These are phyloP conservation scores for Heracleum sosnowskyi DNA, from an alignment of 129 eudicot species.

Conservation along the genomic window DNA sequence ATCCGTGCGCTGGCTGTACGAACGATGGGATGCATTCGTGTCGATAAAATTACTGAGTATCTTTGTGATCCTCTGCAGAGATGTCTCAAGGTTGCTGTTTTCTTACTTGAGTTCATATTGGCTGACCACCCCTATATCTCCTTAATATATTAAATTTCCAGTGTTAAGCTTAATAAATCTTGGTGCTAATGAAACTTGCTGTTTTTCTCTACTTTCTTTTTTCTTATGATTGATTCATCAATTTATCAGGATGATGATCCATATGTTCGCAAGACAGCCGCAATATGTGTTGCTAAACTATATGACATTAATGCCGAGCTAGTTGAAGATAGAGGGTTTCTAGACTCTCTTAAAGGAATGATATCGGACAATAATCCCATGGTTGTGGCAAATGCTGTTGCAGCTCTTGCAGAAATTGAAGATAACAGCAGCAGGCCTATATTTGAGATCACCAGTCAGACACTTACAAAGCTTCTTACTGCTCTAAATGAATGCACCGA, in stretches of 20 bases:
- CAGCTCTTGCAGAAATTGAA: constrained; percentile 97
- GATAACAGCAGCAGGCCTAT: constrained; percentile 76
- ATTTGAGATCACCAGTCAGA: constrained; percentile 78
- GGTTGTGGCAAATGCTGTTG: constrained; percentile 99
- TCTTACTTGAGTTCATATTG: background rate
- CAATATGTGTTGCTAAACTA: constrained; percentile 97
- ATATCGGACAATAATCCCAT: constrained; percentile 98
- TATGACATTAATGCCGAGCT: constrained; percentile 97
- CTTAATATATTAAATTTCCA: background rate
- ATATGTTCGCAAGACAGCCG: constrained; percentile 99
- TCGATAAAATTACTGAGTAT: constrained; percentile 95
- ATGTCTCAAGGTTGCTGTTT: constrained; percentile 71
- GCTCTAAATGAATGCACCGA: constrained; percentile 99
- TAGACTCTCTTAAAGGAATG: constrained; percentile 89
- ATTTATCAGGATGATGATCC: constrained; percentile 92
- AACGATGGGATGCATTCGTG: constrained; percentile 99
- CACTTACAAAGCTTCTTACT: constrained; percentile 90
- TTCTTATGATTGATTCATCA: background rate
- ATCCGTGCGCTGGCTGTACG: constrained; percentile 98
- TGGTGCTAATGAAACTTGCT: background rate
- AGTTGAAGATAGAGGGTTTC: constrained; percentile 97
- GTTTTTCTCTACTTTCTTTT: background rate
- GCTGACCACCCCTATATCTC: background rate
- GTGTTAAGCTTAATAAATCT: background rate
- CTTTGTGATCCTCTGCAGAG: constrained; percentile 98